Conservation (phyloP, 208 protist species). For the Trypanosomatidae sp. region DNA sequence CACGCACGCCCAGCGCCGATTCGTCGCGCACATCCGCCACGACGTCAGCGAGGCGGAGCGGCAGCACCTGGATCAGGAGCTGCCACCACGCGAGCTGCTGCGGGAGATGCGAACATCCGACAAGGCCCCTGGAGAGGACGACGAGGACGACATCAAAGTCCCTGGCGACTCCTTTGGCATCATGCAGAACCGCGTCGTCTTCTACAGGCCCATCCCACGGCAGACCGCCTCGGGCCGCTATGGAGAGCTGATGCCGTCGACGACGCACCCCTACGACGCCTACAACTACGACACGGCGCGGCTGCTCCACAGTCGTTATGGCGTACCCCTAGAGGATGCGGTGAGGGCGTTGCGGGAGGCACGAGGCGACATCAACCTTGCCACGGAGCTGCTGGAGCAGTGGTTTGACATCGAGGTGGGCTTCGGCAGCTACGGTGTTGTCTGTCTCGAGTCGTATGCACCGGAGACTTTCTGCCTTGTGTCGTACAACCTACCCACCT, state of each 20-base stretch:
- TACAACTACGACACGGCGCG: too few species aligned
- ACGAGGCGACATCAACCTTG: slow-evolving; percentile 66
- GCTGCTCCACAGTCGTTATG: slow-evolving; percentile 67
- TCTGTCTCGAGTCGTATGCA: slow-evolving; percentile 84
- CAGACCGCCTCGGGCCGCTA: too few species aligned
- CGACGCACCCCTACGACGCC: too few species aligned
- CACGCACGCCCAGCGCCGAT: too few species aligned
- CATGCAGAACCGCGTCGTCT: slow-evolving; percentile 80
- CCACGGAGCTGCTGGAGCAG: slow-evolving; percentile 52
- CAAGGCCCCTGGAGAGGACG: slow-evolving; percentile 37
- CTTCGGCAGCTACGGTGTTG: slow-evolving; percentile 77
- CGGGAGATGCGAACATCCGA: too few species aligned
- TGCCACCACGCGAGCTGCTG: too few species aligned
- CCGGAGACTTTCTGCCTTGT: slow-evolving; percentile 87
- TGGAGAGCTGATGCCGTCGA: slow-evolving; percentile 71
- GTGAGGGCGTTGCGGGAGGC: slow-evolving; percentile 48
- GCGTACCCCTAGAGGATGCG: slow-evolving; percentile 47
- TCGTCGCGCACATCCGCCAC: too few species aligned
- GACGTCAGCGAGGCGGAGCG: too few species aligned
- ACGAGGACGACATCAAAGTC: slow-evolving; percentile 52
- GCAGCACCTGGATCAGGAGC: too few species aligned
- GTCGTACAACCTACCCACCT: slow-evolving; percentile 68
- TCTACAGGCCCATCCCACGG: too few species aligned
- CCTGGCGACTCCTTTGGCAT: slow-evolving; percentile 90
- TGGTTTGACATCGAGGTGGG: slow-evolving; percentile 42